phyloP scores from a whole-genome alignment of 2,329 filamentous ascomycete species.

The Aspergillus jensenii region DNA sequence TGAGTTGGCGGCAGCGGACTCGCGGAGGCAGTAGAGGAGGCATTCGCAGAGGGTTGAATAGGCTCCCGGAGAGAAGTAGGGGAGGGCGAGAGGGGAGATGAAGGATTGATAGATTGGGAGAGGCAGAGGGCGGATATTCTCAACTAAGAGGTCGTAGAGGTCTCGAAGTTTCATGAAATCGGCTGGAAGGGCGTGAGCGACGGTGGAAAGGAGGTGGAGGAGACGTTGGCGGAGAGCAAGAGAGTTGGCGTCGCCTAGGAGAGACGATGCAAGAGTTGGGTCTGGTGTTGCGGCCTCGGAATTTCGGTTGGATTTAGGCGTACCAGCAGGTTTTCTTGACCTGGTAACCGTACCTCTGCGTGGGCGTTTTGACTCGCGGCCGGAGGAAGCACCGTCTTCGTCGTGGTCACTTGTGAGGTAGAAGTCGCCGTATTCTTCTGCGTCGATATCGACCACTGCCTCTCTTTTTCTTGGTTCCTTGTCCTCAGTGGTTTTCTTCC shows the following conservation, averaged over 20 bases:
- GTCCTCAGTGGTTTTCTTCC: slow-evolving; percentile 10
- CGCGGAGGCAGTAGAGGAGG: slow-evolving; percentile 52
- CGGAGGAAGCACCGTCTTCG: slow-evolving; percentile 31
- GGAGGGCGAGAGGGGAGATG: slow-evolving; percentile 46
- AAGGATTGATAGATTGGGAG: slow-evolving; percentile 48
- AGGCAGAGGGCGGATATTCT: slow-evolving; percentile 47
- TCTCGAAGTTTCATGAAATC: slow-evolving; percentile 40
- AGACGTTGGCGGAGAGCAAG: slow-evolving; percentile 48
- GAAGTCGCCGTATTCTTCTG: slow-evolving; percentile 45
- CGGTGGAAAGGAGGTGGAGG: slow-evolving; percentile 41
- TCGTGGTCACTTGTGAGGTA: slow-evolving; percentile 41
- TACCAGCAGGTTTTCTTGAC: not conserved
- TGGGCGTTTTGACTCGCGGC: slow-evolving; percentile 34
- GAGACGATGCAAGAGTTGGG: slow-evolving; percentile 21
- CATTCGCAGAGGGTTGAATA: slow-evolving; percentile 55
- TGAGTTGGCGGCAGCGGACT: slow-evolving; percentile 39
- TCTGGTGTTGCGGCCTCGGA: slow-evolving; percentile 8
- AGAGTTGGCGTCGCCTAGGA: slow-evolving; percentile 39
- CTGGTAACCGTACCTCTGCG: slow-evolving; percentile 29
- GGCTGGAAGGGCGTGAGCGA: slow-evolving; percentile 36
- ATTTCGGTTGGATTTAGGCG: slow-evolving; percentile 9
- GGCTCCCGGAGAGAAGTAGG: slow-evolving; percentile 36
- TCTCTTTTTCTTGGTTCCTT: slow-evolving; percentile 41
- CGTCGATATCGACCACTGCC: slow-evolving; percentile 45
- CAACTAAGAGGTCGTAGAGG: slow-evolving; percentile 45